Evolutionary conservation across 192 early-diverging fungal species (phyloP).

Genomic region (Spinellus fusiger): DNA sequence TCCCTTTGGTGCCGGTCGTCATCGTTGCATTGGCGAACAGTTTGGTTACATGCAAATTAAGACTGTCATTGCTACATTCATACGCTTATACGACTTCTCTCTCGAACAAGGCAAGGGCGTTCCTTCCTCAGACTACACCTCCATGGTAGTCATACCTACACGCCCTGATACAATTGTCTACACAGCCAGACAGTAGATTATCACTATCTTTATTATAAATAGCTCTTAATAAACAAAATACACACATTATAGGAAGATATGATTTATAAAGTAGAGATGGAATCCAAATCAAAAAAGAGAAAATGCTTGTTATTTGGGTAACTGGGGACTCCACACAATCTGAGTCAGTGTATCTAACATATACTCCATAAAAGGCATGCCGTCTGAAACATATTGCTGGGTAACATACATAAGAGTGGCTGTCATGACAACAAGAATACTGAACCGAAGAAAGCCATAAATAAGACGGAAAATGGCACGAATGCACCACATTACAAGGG

Average conservation of each 20-base stretch:
- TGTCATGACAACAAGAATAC: constrained; percentile 10
- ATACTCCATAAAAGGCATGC: neutral
- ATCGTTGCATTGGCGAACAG: constrained; percentile 97
- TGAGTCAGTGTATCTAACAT: neutral
- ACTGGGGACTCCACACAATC: neutral
- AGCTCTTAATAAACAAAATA: neutral
- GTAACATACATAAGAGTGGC: constrained; percentile 7
- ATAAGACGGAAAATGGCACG: constrained; percentile 13
- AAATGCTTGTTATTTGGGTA: no score
- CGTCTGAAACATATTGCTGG: constrained; percentile 13
- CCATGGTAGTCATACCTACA: constrained; percentile 86
- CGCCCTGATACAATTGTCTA: constrained; percentile 49
- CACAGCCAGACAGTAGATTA: constrained; percentile 32
- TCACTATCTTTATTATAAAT: neutral
- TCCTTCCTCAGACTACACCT: constrained; percentile 83
- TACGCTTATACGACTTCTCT: constrained; percentile 72
- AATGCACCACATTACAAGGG: constrained; percentile 8
- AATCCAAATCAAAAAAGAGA: no score
- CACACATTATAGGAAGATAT: no score
- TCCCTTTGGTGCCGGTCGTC: constrained; percentile 96
- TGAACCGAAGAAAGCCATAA: constrained; percentile 23
- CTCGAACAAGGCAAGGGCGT: constrained; percentile 61
- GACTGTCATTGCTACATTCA: constrained; percentile 78
- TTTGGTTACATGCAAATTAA: constrained; percentile 97
- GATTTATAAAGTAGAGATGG: no score